Conservation (phyloP, 345 rosid species). For the Ceriops decandra region DNA sequence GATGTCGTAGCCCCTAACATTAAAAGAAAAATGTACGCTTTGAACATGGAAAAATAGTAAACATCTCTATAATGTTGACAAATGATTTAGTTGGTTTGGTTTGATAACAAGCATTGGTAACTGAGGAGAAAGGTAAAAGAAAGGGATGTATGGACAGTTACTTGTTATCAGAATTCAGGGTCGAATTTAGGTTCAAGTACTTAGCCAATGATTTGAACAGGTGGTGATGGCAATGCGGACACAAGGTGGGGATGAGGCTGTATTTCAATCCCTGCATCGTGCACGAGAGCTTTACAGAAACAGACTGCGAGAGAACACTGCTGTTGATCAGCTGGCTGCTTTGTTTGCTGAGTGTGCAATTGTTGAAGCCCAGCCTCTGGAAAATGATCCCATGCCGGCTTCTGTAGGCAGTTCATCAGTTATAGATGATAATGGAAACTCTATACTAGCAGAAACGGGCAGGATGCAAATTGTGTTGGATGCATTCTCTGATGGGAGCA, state of each 20-base stretch:
- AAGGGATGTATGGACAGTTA: no score
- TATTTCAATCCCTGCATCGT: conserved; percentile 50
- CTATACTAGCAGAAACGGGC: conserved; percentile 78
- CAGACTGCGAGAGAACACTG: conserved; percentile 48
- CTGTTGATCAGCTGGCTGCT: conserved; percentile 77
- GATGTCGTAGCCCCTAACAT: no score
- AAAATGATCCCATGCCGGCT: conserved; percentile 25
- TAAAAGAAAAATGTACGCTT: no score
- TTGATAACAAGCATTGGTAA: no score
- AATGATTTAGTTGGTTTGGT: no score
- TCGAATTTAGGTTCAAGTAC: background rate
- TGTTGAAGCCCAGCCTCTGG: conserved; percentile 65
- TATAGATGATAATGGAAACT: conserved; percentile 45
- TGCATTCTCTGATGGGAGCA: conserved; percentile 91
- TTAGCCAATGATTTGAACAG: conserved; percentile 36
- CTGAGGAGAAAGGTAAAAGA: no score
- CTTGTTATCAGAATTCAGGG: no score
- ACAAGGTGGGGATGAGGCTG: conserved; percentile 82
- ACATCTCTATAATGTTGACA: no score
- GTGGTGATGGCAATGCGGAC: conserved; percentile 70
- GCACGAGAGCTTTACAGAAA: conserved; percentile 68
- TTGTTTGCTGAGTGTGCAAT: conserved; percentile 90
- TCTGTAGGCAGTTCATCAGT: conserved; percentile 20
- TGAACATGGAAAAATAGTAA: no score
- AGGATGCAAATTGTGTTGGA: conserved; percentile 77